Evolutionary conservation across 1,284 basidiomycete species (phyloP).

Genomic region (Tilletia indica): DNA sequence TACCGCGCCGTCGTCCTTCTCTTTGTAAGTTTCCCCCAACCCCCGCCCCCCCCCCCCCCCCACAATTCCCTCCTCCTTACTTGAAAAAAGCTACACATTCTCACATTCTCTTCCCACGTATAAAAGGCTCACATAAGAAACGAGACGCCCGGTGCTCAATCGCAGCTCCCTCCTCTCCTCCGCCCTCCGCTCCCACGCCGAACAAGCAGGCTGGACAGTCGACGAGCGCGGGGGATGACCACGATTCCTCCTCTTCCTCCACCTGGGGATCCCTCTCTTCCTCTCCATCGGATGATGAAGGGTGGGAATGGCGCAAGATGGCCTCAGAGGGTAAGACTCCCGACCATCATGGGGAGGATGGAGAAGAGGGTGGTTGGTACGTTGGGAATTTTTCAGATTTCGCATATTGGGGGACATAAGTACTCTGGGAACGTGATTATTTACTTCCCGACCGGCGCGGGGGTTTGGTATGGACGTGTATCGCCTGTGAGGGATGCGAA

Average conservation of each 20-base stretch:
- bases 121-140: constrained; percentile 21
- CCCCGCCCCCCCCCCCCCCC: too few relatives aligned
- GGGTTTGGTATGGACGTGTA: constrained; percentile 90
- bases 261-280: background rate
- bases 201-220: constrained; percentile 24
- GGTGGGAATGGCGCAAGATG: background rate
- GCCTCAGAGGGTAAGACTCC: background rate
- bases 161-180: constrained; percentile 24
- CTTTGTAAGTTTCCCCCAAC: background rate
- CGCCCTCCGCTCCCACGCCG: constrained; percentile 19
- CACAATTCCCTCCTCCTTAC: background rate
- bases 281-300: background rate
- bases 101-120: background rate
- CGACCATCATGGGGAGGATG: background rate
- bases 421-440: constrained; percentile 89
- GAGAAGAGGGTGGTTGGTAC: background rate
- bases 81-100: background rate
- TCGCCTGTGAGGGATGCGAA: background rate
- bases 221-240: constrained; percentile 19
- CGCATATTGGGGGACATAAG: constrained; percentile 85
- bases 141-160: constrained; percentile 28
- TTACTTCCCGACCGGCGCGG: constrained; percentile 76
- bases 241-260: background rate
- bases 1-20: constrained; percentile 22
- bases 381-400: constrained; percentile 75